Conservation (phyloP, 1,139 yeast genomes). For the Saccharomyces hybrid region DNA sequence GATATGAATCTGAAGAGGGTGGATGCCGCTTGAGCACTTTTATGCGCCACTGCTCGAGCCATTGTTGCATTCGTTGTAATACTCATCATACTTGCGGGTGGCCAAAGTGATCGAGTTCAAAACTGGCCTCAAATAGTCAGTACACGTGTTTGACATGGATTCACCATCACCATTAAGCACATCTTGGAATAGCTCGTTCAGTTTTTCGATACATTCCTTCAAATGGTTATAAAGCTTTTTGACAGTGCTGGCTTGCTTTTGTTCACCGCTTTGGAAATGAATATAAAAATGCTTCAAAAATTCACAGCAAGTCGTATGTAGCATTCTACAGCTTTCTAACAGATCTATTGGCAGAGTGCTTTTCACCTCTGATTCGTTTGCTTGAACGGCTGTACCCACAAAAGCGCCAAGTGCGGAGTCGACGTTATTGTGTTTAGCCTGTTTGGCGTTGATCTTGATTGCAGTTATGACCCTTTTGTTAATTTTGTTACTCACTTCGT, state of each 20-base stretch:
- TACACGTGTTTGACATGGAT: conserved; percentile 20
- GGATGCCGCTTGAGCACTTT: background rate
- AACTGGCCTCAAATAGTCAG: conserved; percentile 24
- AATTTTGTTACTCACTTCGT: conserved; percentile 17
- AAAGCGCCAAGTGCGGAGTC: conserved; percentile 24
- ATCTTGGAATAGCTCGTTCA: conserved; percentile 24
- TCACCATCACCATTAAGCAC: conserved; percentile 28
- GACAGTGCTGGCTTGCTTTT: conserved; percentile 42
- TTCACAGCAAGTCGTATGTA: conserved; percentile 64
- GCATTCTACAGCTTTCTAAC: conserved; percentile 40
- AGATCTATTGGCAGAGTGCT: conserved; percentile 27
- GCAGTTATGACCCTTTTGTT: conserved; percentile 38
- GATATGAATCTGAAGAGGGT: background rate
- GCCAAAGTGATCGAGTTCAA: conserved; percentile 25
- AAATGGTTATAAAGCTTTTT: conserved; percentile 43
- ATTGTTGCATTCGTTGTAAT: background rate
- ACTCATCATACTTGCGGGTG: conserved; percentile 22
- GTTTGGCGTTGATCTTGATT: conserved; percentile 51
- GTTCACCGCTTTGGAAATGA: conserved; percentile 52
- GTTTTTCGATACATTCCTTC: conserved; percentile 34
- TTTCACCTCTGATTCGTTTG: conserved; percentile 22
- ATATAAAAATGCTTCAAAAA: conserved; percentile 66
- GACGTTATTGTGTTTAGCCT: conserved; percentile 40
- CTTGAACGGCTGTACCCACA: conserved; percentile 13
- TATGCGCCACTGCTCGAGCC: background rate